Evolutionary conservation across 1,284 basidiomycete species (phyloP).

Genomic region (Gomphus bonarii): DNA sequence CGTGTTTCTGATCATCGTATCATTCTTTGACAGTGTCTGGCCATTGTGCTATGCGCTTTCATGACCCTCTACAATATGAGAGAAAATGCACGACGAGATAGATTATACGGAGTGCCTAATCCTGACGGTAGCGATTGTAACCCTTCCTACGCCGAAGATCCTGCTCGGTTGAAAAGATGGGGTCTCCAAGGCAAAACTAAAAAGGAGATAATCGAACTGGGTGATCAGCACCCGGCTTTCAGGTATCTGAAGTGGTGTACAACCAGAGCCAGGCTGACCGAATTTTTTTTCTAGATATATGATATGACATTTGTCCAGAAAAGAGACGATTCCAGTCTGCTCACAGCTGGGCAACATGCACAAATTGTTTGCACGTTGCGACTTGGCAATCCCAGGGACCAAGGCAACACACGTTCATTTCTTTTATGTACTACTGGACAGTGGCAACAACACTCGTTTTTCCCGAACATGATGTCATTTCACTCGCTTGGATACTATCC

Average conservation of each 20-base stretch:
- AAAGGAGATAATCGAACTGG: conserved; percentile 29
- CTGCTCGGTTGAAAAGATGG: conserved; percentile 23
- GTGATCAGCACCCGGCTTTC: conserved; percentile 19
- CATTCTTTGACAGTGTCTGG: background rate
- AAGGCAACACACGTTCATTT: too few relatives aligned
- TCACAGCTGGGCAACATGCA: too few relatives aligned
- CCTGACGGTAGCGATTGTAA: conserved; percentile 11
- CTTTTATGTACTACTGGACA: too few relatives aligned
- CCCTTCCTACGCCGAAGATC: conserved; percentile 11
- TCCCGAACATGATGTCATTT: too few relatives aligned
- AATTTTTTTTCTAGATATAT: background rate
- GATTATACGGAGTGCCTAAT: conserved; percentile 13
- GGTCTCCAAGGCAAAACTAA: conserved; percentile 26
- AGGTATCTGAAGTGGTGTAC: background rate
- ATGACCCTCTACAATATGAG: conserved; percentile 14
- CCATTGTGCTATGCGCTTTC: conserved; percentile 16
- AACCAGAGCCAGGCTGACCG: background rate
- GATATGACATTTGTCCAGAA: background rate
- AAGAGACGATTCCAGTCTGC: too few relatives aligned
- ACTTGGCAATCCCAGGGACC: too few relatives aligned
- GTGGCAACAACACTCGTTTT: too few relatives aligned
- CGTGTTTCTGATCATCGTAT: background rate
- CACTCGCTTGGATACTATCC: too few relatives aligned
- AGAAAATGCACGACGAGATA: conserved; percentile 15
- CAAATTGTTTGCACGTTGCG: too few relatives aligned